Evolutionary conservation across 768 basidiomycete species (phyloP), one percentile per base, ranked within the genome.

Genomic region (Neoboletus brunneissimus): DNA sequence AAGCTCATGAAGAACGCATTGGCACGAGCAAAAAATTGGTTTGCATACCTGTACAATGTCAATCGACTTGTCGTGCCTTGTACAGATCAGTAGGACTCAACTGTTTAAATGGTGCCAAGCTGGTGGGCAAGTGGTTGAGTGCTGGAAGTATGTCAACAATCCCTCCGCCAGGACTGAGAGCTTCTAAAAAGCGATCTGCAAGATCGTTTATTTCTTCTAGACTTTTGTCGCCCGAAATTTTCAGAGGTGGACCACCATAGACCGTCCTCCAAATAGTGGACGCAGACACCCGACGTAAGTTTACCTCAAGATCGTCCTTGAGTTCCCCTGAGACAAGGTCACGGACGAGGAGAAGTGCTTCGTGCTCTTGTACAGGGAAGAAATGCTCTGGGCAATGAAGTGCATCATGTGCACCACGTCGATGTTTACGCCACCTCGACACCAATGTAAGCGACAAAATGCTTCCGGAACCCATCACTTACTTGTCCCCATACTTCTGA

Each of bases 401-500:
- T 16, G 56, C 53, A 0, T 58, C 53, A 11, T 57, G 53, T 8
- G 47, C 56, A 23, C 47, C 53, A 9, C 56, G 53, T 5, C 53
- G 47, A 40, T 58, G 42, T 22, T 55, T 58, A 10, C 53, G 57
- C 53, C 53, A 58, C 9, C 53, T 37, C 12, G 8, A 29, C 13
- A 20, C 9, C 3, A 7, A 10, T 2, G 7, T 50, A 15, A 50
- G 35, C 4, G n/a, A 10, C 6, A 18, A 16, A 37, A 25, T 25
- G 9, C 34, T 23, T 48, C 25, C 22, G 3, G 32, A 23, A 37
- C 18, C 13, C 12, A 7, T 7, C 34, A n/a, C 57, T 45, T 38
- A 58, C 57, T 55, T 58, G 9, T 58, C 31, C 5, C 57, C 57
- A 32, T 58, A 55, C 37, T 50, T 50, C 11, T 58, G 57, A 12